Evolutionary conservation across 306 rosid genomes (phyloP), one percentile per base, ranked within the genome.

Genomic region (Astragalus glycyphyllos): DNA sequence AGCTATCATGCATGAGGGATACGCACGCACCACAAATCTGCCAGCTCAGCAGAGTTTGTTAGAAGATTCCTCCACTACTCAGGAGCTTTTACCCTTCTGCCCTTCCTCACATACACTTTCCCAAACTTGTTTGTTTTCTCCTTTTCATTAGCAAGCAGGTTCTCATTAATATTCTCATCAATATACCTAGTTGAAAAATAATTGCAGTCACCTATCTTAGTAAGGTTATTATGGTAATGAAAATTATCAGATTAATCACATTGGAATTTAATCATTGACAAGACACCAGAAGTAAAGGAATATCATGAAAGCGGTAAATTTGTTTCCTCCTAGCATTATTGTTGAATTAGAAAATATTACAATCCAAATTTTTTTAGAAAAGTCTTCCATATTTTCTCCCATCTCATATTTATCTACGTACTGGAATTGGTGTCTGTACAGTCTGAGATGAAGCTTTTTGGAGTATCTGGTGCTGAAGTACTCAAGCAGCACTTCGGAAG

Each of bases 401-500:
- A 44, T 46, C 51, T 45, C 20, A n/a, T 75, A 12, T 57, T 72
- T 69, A 65, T 77, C 40, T 49, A 40, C 42, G 14, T 49, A 40
- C 57, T 77, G 61, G 55, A 45, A 8, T 75, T 60, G 42, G 61
- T 55, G 66, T 58, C 12, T 72, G 60, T 69, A 66, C 84, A 95
- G 99, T 79, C 96, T 47, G 99, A 95, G 85, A 95, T 95, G 96
- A 95, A 91, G 77, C 92, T 76, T 74, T 81, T 91, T 81, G 97
- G 97, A 79, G 89, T 80, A 44, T 71, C 85, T 14, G 97, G 89
- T 68, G 86, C 96, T 38, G 90, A 78, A 65, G 77, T 86, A 72
- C 96, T 95, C 77, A 95, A 95, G 83, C 99, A 95, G 48, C 99
- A 88, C 83, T 95, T 91, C 68, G 99, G 97, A 82, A 89, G 86